Evolutionary conservation across 2,329 filamentous ascomycete species (phyloP), one percentile per base, ranked within the genome.

Genomic region (Drechslerella coelobrocha): DNA sequence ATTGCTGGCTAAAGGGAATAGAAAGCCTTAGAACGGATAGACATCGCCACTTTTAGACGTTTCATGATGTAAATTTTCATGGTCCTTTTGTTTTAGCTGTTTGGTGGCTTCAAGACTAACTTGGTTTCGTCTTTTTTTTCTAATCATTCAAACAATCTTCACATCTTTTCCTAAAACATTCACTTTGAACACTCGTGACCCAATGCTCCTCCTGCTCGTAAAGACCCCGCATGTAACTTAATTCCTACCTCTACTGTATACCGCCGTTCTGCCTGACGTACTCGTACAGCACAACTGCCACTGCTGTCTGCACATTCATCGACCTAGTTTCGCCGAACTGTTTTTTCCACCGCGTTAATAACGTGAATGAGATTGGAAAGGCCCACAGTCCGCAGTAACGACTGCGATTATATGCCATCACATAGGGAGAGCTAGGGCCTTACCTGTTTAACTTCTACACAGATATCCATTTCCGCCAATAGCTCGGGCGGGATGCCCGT

Each of bases 291-390:
- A 83, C 82, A 61, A 83, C 81, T 0, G 79, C 82, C 12, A 81
- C 82, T 10, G 82, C 83, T 23, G 82, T 84, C 77, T 84, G 83
- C 69, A 84, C 83, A 76, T 84, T 84, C 77, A 84, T 76, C 75
- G 82, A 84, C 73, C 83, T 78, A 29, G 83, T 84, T 5, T 83
- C 78, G 0, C 83, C 83, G 52, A 71, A 71, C 66, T 71, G 50
- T 59, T 26, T 9, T 21, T 21, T 9, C 47, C 24, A 43, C 10
- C 12, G 9, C 5, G 24, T 62, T 45, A 71, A n/a, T n/a, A n/a
- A n/a, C n/a, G n/a, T n/a, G n/a, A n/a, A n/a, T n/a, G n/a, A n/a
- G n/a, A n/a, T n/a, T n/a, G n/a, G n/a, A n/a, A n/a, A n/a, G n/a
- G n/a, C n/a, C n/a, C n/a, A n/a, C n/a, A n/a, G n/a, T n/a, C n/a